Base-by-base conservation (phyloP, 2,329 filamentous ascomycete genomes). In the Trichocomaceae sp. region DNA sequence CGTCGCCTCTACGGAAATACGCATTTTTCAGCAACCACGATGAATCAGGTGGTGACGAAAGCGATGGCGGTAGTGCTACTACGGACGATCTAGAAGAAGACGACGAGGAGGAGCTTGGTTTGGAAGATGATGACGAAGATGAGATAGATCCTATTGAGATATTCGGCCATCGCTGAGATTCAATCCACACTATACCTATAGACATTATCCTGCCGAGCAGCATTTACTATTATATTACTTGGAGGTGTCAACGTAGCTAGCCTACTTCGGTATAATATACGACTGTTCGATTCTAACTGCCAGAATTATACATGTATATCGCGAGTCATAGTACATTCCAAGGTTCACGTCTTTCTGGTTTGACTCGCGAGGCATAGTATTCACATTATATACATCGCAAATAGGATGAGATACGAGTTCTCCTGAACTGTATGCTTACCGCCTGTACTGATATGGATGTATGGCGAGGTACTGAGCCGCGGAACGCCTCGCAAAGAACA, bases 101-200 rank as follows among this genome's bases (percentile, higher is more conserved):
- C 19, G 55, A 52, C n/a, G 47, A 52, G 15, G 50, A 56, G 17
- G 49, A 58, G 3, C 10, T 35, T n/a, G 33, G 8, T 5, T 42
- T 33, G 7, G 70, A 69, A 10, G 72, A 74, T 6, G 39, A 42
- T 22, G 39, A 70, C 26, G 75, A 76, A 15, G 74, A 77, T 52
- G 70, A 70, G 13, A 69, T 72, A 54, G 76, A 80, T 63, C 62
- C 67, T 31, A 78, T 79, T 61, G 75, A 77, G 56, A 71, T 81
- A 55, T 77, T 79, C 61, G 79, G 79, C 10, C 79, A 82, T 67
- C 71, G 75, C 59, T 80, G 64, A 73, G 17, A 22, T 42, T 42
- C n/a, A n/a, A n/a, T n/a, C n/a, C n/a, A n/a, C n/a, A n/a, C n/a
- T n/a, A n/a, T n/a, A n/a, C n/a, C n/a, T n/a, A n/a, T n/a, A n/a